These are phyloP conservation scores for Tetrapisispora arboricola DNA, from an alignment of 805 yeast species.

Conservation along the genomic window DNA sequence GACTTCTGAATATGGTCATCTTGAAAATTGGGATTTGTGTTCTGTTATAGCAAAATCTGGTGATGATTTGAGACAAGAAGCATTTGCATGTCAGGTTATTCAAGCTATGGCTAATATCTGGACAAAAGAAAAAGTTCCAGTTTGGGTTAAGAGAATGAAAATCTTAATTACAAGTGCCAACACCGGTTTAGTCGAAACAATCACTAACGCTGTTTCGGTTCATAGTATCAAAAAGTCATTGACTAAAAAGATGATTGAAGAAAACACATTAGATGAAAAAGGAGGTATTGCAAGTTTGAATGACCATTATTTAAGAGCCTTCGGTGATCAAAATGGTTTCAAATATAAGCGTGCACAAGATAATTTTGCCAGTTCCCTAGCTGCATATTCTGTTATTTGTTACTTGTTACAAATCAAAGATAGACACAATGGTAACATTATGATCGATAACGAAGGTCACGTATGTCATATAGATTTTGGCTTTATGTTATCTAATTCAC, in stretches of 20 bases:
- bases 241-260: conserved; percentile 59
- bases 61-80: conserved; percentile 91
- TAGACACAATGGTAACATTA: conserved; percentile 93
- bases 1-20: conserved; percentile 72
- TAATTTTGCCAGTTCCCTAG: conserved; percentile 76
- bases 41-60: conserved; percentile 97
- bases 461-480: conserved; percentile 95
- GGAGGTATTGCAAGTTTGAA: conserved; percentile 58
- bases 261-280: conserved; percentile 53
- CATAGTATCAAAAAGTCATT: conserved; percentile 91
- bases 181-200: conserved; percentile 91
- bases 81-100: conserved; percentile 92
- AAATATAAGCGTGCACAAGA: conserved; percentile 68
- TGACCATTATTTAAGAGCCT: conserved; percentile 70
- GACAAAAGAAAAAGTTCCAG: conserved; percentile 56
- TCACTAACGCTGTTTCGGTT: conserved; percentile 85
- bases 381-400: conserved; percentile 85
- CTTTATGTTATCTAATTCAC: conserved; percentile 82
- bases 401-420: conserved; percentile 88
- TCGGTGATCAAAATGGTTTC: conserved; percentile 50
- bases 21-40: conserved; percentile 87
- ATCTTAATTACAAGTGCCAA: conserved; percentile 83
- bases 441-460: conserved; percentile 94
- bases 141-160: conserved; percentile 91
- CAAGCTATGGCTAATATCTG: conserved; percentile 80